Percentiles rank a stretch among this genome's conserved stretches.
Evolutionary conservation across 2,329 filamentous ascomycete genomes (phyloP).

Genomic region (Drechslerella dactyloides): DNA sequence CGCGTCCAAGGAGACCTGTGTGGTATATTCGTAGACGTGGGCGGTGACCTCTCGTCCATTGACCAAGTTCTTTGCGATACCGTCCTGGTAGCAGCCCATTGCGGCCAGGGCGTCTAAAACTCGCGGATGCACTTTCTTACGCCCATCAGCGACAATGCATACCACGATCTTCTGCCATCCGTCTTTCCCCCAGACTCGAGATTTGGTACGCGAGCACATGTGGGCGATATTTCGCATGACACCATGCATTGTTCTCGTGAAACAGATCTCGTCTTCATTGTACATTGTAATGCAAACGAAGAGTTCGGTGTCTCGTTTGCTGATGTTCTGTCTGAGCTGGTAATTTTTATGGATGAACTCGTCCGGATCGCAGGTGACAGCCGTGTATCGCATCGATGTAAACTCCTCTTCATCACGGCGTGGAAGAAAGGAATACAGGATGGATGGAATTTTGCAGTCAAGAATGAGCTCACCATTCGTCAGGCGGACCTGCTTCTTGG

Average conservation of each 20-base stretch:
- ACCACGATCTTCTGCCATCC: conserved; percentile 99
- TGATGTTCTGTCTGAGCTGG: conserved; percentile 90
- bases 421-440: conserved; percentile 94
- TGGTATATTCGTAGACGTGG: conserved; percentile 98
- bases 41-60: conserved; percentile 94
- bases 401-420: conserved; percentile 93
- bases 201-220: conserved; percentile 90
- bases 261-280: conserved; percentile 96
- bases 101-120: conserved; percentile 93
- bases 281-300: conserved; percentile 99
- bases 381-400: conserved; percentile 98
- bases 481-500: conserved; percentile 89
- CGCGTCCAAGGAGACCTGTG: conserved; percentile 91
- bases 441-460: conserved; percentile 98
- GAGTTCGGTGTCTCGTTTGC: conserved; percentile 85
- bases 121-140: conserved; percentile 88
- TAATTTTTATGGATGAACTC: conserved; percentile 89
- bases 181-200: conserved; percentile 92
- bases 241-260: conserved; percentile 97
- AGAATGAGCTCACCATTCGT: conserved; percentile 98
- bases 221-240: conserved; percentile 98
- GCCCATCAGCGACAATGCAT: conserved; percentile 92
- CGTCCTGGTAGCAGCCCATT: conserved; percentile 97
- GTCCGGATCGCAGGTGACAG: conserved; percentile 96
- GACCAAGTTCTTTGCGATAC: conserved; percentile 97